Conservation (phyloP, 2,329 filamentous ascomycete genomes). For the Curvularia verruculosa region DNA sequence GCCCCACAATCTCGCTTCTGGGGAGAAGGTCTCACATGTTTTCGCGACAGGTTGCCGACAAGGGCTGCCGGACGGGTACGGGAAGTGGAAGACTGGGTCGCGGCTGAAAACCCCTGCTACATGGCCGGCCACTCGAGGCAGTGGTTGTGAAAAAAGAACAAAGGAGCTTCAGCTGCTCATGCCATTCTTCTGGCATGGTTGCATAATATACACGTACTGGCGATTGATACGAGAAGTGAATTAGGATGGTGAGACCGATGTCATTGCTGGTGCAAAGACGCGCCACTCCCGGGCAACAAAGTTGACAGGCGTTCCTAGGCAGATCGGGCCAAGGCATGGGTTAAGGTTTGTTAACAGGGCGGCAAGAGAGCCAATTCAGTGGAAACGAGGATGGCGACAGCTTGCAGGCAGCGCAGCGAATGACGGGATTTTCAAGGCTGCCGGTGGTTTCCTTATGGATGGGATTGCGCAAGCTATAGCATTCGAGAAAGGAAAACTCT, state of each 20-base stretch:
- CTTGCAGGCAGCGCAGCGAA: background rate
- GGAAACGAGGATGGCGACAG: conserved; percentile 1
- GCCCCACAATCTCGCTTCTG: conserved; percentile 29
- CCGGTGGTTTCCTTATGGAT: background rate
- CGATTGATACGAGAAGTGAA: conserved; percentile 2
- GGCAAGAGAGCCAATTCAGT: conserved; percentile 1
- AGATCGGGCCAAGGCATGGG: background rate
- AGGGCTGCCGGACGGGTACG: conserved; percentile 28
- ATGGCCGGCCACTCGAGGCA: conserved; percentile 20
- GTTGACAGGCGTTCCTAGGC: conserved; percentile 9
- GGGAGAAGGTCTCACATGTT: conserved; percentile 28
- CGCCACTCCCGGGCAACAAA: background rate
- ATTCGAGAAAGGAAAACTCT: background rate
- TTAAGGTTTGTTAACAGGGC: background rate
- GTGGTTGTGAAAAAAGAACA: conserved; percentile 16
- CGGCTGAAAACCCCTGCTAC: conserved; percentile 26
- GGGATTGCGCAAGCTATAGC: background rate
- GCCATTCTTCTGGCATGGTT: conserved; percentile 11
- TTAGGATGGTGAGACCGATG: background rate
- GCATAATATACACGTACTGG: too few relatives aligned
- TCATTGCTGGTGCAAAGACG: conserved; percentile 19
- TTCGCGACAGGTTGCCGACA: conserved; percentile 27
- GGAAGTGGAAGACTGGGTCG: conserved; percentile 25
- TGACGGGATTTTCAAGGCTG: background rate
- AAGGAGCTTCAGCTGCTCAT: conserved; percentile 20